These are phyloP conservation scores for Cercospora zeae-maydis DNA, from an alignment of 2,329 filamentous ascomycete genomes.

Conservation along the genomic window DNA sequence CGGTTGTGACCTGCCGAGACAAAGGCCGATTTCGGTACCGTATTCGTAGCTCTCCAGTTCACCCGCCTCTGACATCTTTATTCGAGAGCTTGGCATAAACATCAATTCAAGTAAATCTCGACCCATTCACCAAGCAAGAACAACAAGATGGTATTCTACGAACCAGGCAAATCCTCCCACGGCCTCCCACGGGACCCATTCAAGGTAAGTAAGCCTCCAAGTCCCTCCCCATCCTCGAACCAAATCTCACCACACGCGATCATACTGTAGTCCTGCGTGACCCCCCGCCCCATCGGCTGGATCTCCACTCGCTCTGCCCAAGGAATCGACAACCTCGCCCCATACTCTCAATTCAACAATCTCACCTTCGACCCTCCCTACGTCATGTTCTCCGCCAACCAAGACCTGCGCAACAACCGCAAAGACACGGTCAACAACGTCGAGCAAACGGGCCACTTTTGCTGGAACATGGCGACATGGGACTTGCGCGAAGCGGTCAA, in stretches of 20 bases:
- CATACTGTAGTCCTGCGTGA: slow-evolving; percentile 51
- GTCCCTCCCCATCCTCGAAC: background rate
- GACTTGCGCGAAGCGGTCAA: slow-evolving; percentile 56
- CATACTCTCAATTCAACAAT: slow-evolving; percentile 62
- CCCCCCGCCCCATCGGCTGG: slow-evolving; percentile 60
- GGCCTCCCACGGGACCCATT: slow-evolving; percentile 54
- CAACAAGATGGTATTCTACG: slow-evolving; percentile 47
- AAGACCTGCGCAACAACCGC: slow-evolving; percentile 45
- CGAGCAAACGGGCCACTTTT: slow-evolving; percentile 49
- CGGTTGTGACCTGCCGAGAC: background rate
- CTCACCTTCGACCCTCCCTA: slow-evolving; percentile 61
- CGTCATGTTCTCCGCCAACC: slow-evolving; percentile 60
- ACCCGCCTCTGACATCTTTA: background rate
- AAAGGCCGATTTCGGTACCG: background rate
- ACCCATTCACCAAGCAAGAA: background rate
- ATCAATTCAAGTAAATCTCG: background rate
- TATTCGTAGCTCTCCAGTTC: background rate
- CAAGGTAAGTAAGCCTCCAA: slow-evolving; percentile 43
- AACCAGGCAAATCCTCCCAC: slow-evolving; percentile 52
- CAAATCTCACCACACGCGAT: background rate
- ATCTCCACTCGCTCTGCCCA: slow-evolving; percentile 53
- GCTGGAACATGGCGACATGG: slow-evolving; percentile 47
- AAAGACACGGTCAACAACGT: slow-evolving; percentile 59
- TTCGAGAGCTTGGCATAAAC: background rate
- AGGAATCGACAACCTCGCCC: slow-evolving; percentile 55